Conservation (phyloP, 176 grass and related monocot genomes). For the Eleusine indica region DNA sequence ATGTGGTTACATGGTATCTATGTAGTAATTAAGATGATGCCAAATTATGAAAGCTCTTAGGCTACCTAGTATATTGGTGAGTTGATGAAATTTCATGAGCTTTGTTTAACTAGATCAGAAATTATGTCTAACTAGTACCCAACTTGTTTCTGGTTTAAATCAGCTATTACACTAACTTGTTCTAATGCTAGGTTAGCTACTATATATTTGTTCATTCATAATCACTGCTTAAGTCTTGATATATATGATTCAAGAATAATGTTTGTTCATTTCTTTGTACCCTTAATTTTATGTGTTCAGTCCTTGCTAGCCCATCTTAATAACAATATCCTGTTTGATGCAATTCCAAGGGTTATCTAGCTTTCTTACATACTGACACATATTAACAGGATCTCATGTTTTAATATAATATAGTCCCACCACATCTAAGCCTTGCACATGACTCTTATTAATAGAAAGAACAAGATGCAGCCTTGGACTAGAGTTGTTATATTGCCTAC, state of each 20-base stretch:
- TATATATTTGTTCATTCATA: background rate
- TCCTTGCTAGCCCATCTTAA: background rate
- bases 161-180: too few relatives aligned
- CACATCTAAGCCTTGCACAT: background rate
- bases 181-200: background rate
- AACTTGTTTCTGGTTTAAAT: background rate
- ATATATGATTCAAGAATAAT: background rate
- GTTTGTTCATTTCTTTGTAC: background rate
- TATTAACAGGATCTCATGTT: background rate
- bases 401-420: background rate
- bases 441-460: background rate
- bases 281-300: constrained; percentile 31
- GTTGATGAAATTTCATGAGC: constrained; percentile 9
- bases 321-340: background rate
- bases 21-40: background rate
- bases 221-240: background rate
- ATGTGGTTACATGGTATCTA: background rate
- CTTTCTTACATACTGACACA: background rate
- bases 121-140: background rate
- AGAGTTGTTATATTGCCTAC: too few relatives aligned
- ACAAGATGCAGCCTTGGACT: too few relatives aligned
- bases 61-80: background rate
- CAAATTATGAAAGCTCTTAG: background rate
- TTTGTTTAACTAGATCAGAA: background rate
- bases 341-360: background rate